Evolutionary conservation across 306 rosid genomes (phyloP).

Genomic region (Amphicarpaea edgeworthii): DNA sequence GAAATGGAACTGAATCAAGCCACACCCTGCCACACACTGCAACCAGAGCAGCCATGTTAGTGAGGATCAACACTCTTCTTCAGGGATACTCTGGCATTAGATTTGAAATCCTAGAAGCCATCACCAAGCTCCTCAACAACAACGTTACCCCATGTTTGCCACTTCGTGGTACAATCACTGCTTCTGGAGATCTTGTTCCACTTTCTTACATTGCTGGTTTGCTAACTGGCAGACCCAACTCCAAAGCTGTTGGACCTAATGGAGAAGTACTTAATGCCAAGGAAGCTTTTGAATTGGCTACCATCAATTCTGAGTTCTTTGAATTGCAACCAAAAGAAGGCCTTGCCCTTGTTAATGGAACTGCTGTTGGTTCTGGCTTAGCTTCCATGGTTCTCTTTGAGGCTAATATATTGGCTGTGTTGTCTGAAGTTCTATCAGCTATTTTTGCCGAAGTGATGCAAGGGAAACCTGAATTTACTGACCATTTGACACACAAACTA

Average conservation of each 20-base stretch:
- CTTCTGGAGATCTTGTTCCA: slow-evolving; percentile 93
- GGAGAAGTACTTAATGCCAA: slow-evolving; percentile 65
- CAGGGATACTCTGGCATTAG: slow-evolving; percentile 95
- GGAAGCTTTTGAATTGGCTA: slow-evolving; percentile 71
- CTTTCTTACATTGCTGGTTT: slow-evolving; percentile 89
- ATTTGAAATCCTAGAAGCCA: slow-evolving; percentile 85
- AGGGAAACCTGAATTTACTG: slow-evolving; percentile 90
- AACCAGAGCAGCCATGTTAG: slow-evolving; percentile 86
- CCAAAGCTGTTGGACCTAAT: slow-evolving; percentile 69
- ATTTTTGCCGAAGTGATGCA: slow-evolving; percentile 90
- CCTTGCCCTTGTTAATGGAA: slow-evolving; percentile 89
- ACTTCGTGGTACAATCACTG: slow-evolving; percentile 82
- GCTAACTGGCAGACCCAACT: slow-evolving; percentile 76
- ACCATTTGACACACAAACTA: slow-evolving; percentile 85
- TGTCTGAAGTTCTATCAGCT: slow-evolving; percentile 78
- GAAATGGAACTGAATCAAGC: slow-evolving; percentile 67
- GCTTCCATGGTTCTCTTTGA: slow-evolving; percentile 87
- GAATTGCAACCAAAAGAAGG: slow-evolving; percentile 95
- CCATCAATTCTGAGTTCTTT: slow-evolving; percentile 66
- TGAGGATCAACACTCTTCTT: slow-evolving; percentile 89
- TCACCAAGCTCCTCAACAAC: slow-evolving; percentile 73
- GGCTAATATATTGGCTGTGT: slow-evolving; percentile 66
- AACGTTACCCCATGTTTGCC: slow-evolving; percentile 87
- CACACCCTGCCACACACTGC: slow-evolving; percentile 73
- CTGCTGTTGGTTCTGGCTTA: slow-evolving; percentile 88